Base-by-base conservation (phyloP, 208 protist species). In the Wallacemonas sp. region DNA sequence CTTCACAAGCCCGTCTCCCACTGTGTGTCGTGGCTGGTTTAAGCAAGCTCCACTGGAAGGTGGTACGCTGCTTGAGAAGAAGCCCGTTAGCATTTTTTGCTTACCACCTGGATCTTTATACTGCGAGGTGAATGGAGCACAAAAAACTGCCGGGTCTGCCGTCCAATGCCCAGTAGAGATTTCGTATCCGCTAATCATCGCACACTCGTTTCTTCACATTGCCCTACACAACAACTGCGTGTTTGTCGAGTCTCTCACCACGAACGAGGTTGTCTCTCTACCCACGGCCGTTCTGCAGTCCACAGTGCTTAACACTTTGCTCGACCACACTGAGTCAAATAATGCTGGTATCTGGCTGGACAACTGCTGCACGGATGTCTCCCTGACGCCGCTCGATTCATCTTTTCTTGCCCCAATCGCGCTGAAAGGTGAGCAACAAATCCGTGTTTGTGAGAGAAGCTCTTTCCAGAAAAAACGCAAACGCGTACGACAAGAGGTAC, bases 121-220 rank as follows among this genome's bases (percentile, higher is more conserved):
- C 62, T 81, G 79, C 33, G 79, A 91, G 31, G 49, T 88, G 58
- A 68, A 88, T 27, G 62, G 68, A 8, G 69, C 66, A 1, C 71
- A 82, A 28, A 76, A 75, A 54, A 42, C 38, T 19, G 59, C 75
- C 0, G 66, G 62, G 34, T 44, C 68, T 26, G 33, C 51, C 19
- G 51, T 95, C 19, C 86, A 95, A 46, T 93, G 90, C 38, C 90
- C 90, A 26, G 53, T 89, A 5, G 86, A 91, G 68, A 42, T 93
- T 44, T 91, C 86, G 12, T 92, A 93, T 66, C 84, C 90, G 14
- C 54, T 93, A 15, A 67, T 95, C 30, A 47, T 86, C 4, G 72
- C 74, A 1, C 84, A 90, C 34, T 86, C 73, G n/a, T 63, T 82
- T 22, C 66, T 95, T 9, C 84, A 95, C 76, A 93, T 88, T 66